Base-by-base conservation (phyloP, 495 filamentous ascomycete genomes). In the Penicillium silybi region DNA sequence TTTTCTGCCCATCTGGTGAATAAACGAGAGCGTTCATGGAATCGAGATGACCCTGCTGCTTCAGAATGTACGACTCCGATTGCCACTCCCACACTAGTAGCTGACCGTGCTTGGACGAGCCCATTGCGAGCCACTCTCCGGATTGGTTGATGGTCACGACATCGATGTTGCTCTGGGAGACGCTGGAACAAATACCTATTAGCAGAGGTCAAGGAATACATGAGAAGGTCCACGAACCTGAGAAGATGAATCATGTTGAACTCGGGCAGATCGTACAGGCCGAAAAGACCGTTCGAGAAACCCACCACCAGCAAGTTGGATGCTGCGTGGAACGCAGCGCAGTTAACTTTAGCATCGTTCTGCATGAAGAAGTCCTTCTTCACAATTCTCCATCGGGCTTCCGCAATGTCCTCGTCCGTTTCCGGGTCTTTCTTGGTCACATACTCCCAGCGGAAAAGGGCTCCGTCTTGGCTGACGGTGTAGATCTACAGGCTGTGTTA, bases 81-180 rank as follows among this genome's bases (percentile, higher is more conserved):
- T 97, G 95, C 95, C 95, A 97, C 68, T 98, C 93, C 93, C 93
- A 98, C 20, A 98, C 95, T 32, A 98, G 77, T 13, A 98, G 73
- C 56, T 98, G 93, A 11, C 93, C 93, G 22, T 95, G 80, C 49
- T 92, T 92, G 15, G 95, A 95, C 4, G 93, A 92, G n/a, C 92
- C 93, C 68, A 98, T 96, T 6, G 93, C 93, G 26, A 98, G 77
- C 93, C 93, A 98, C 72, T 96, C 95, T 48, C 92, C 93, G 26
- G 89, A 85, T 62, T 88, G 86, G 70, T 97, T 97, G 54, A 96
- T 85, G 2, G 89, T 88, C 40, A 97, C 88, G 61, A 86, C 90
- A 59, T 96, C 90, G 56, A 98, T 96, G 51, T 92, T 90, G 62
- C 91, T 92, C 61, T 97, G 90, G 1, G 95, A 97, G 57, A 98